Base-by-base conservation (phyloP, 345 rosid species). In the Microthlaspi erraticum region DNA sequence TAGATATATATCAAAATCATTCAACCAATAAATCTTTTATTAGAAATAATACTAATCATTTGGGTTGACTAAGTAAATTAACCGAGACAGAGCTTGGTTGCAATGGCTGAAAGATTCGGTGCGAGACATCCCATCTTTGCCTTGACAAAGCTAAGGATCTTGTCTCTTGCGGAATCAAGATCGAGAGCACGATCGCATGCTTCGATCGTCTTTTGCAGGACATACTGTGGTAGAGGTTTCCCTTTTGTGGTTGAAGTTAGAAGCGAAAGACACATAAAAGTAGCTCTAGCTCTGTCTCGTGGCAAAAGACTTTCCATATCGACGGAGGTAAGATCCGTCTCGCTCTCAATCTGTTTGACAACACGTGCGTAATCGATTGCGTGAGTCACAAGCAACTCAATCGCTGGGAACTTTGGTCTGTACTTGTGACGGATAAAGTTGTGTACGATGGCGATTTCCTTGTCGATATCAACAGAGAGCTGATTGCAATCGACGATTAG, bases 1-100 rank as follows among this genome's bases (percentile, higher is more conserved):
- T n/a, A n/a, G n/a, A n/a, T n/a, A n/a, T n/a, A n/a, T n/a, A n/a
- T n/a, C n/a, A n/a, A n/a, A n/a, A n/a, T n/a, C n/a, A n/a, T n/a
- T n/a, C n/a, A n/a, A n/a, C n/a, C n/a, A n/a, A n/a, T n/a, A n/a
- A n/a, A n/a, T n/a, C n/a, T n/a, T n/a, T n/a, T n/a, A n/a, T n/a
- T n/a, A n/a, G n/a, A n/a, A n/a, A n/a, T n/a, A n/a, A n/a, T n/a
- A n/a, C n/a, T n/a, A n/a, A n/a, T n/a, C n/a, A n/a, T n/a, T n/a
- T n/a, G n/a, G n/a, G n/a, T n/a, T n/a, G n/a, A n/a, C n/a, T n/a
- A n/a, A n/a, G n/a, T n/a, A n/a, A n/a, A n/a, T n/a, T n/a, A n/a
- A n/a, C n/a, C n/a, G n/a, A n/a, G n/a, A n/a, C n/a, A n/a, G 29
- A 87, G 87, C 78, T 91, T 91, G 20, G 93, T 88, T n/a, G 97